phyloP scores from a whole-genome alignment of 768 basidiomycete species.

The Naganishia vaughanmartiniae region DNA sequence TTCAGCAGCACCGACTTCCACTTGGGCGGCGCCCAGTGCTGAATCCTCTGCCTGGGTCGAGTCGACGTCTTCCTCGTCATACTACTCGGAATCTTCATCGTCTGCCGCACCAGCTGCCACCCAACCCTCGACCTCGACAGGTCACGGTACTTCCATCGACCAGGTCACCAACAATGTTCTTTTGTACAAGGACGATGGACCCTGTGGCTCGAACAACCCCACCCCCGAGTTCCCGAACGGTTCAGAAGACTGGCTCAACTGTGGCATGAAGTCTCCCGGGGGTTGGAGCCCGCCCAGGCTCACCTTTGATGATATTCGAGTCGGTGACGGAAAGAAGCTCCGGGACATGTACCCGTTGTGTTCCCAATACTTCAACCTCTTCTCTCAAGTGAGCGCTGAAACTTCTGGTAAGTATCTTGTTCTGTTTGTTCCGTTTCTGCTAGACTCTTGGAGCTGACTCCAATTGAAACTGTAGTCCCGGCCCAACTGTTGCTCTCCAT shows the following conservation, averaged over 20 bases:
- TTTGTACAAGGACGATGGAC: constrained; percentile 10
- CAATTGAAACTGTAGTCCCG: constrained; percentile 56
- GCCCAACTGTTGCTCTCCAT: constrained; percentile 77
- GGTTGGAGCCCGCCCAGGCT: constrained; percentile 75
- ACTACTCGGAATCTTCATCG: constrained; percentile 10
- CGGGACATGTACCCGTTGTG: constrained; percentile 42
- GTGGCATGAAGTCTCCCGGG: constrained; percentile 58
- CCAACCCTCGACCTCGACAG: background rate
- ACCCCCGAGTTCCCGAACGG: constrained; percentile 50
- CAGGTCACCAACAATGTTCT: constrained; percentile 22
- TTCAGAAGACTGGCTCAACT: constrained; percentile 68
- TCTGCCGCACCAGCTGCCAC: background rate
- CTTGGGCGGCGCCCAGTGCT: constrained; percentile 11
- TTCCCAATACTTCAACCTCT: constrained; percentile 42
- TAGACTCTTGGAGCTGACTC: background rate
- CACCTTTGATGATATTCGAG: constrained; percentile 55
- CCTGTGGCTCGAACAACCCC: constrained; percentile 42
- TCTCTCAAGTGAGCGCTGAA: constrained; percentile 43
- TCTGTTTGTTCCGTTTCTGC: background rate
- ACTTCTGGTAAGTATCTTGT: constrained; percentile 36
- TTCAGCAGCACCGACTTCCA: background rate
- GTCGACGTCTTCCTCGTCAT: no score
- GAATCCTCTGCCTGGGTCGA: constrained; percentile 2
- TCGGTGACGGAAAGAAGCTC: constrained; percentile 37
- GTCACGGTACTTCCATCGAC: constrained; percentile 8